Base-by-base conservation (phyloP, 2,329 filamentous ascomycete species). In the Teratosphaeria destructans region DNA sequence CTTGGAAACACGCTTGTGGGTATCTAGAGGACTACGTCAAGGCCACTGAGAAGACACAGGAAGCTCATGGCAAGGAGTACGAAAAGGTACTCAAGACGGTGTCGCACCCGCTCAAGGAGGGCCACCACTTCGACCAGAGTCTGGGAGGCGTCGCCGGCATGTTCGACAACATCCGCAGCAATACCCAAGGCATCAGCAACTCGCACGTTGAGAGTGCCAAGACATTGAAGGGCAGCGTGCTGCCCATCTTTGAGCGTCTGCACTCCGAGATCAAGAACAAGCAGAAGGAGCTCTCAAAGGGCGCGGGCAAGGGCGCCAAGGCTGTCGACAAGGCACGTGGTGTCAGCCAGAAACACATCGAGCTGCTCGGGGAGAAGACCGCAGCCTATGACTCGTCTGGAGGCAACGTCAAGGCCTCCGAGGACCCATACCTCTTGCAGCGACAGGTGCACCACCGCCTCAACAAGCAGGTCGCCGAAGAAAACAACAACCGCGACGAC, bases 181-280 rank as follows among this genome's bases (percentile, higher is more conserved):
- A 97, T 76, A 96, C 93, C 5, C 89, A 95, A 82, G 89, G 87
- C 54, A 83, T 97, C 69, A 85, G 91, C 69, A 95, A 94, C 75
- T 87, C 89, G 71, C 93, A 96, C 74, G 78, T 87, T 67, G 93
- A 97, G 74, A 96, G 92, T 5, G 91, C 94, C 68, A 94, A 94
- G 79, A 89, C 85, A 67, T 82, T 99, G 66, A 95, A 93, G 76
- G 87, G 86, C 61, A 86, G 86, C 14, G 88, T 97, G 34, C 81
- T 96, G 23, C 94, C 93, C 43, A 86, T 93, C 64, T 86, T 99
- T 71, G 90, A 95, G 68, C 88, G 91, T 57, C 81, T 99, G 55
- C 92, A 97, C 78, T 87, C 90, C 73, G 94, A 97, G 74, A 94
- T 99, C 80, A 99, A 97, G 82, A 86, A 88, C 78, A 97, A 97